Base-by-base conservation (phyloP, 306 rosid genomes). In the Canavalia ensiformis region DNA sequence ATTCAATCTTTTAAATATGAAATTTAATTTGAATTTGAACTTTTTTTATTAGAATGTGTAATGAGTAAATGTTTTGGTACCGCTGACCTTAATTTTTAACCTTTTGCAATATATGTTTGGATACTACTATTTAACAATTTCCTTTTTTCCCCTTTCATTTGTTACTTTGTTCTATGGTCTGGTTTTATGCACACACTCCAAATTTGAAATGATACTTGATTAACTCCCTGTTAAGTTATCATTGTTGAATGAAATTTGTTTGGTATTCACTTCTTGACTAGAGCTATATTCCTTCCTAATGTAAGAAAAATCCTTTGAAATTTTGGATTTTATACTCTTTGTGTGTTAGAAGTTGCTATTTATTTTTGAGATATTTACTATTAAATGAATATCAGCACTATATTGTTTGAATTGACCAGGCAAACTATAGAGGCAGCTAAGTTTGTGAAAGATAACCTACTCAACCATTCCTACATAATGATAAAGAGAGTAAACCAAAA, bases 401-500 rank as follows among this genome's bases (percentile, higher is more conserved):
- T 7, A 31, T 30, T 5, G 69, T 77, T 50, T 76, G 60, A 68
- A 60, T 54, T 70, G 74, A 75, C 52, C 84, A 78, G 84, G 80
- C 7, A 63, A 62, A 65, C 70, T 52, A 68, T 56, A 56, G 44
- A 56, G 57, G 85, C 82, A 75, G 71, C 67, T 46, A 72, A 51
- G 39, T 73, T 46, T 77, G 52, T 71, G 73, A 57, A 70, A 44
- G 76, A 52, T 57, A 50, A 66, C 68, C 67, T 59, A 65, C 81
- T 83, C 88, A 77, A 49, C 84, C 72, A 44, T 56, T 41, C 46
- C 57, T 62, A 34, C 88, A 78, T n/a, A 56, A 64, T 63, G 81
- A 80, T 80, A 72, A 70, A 33, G 82, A 79, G 74, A 28, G 68
- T 74, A 65, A 83, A 84, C 84, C 88, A 47, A 84, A 33, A n/a